Evolutionary conservation across 1,284 basidiomycete genomes (phyloP).

Genomic region (Sporisorium reilianum): DNA sequence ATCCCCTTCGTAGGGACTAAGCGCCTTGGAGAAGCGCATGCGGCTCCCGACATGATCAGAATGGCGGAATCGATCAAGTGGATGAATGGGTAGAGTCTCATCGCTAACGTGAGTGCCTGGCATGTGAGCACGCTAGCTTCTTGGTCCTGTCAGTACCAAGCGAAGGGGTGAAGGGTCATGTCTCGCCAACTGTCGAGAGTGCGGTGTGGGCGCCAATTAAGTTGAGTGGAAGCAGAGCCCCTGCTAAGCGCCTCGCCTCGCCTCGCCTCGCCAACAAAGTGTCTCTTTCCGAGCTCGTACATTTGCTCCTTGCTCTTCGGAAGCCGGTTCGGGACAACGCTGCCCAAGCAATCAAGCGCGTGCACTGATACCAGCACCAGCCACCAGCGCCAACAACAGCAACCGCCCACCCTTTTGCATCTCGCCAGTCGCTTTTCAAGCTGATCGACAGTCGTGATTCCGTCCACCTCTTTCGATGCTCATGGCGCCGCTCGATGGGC

Average conservation of each 20-base stretch:
- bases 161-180: too few species aligned
- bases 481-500: neutral
- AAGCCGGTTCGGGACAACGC: slow-evolving; percentile 14
- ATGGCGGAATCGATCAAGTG: too few species aligned
- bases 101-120: too few species aligned
- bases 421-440: neutral
- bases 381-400: neutral
- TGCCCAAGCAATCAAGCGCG: neutral
- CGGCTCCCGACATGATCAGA: too few species aligned
- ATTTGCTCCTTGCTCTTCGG: slow-evolving; percentile 29
- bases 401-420: neutral
- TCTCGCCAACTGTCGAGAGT: neutral
- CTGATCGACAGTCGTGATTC: neutral
- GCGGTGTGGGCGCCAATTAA: neutral
- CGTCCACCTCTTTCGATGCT: neutral
- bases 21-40: too few species aligned
- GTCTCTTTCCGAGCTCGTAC: neutral
- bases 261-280: neutral
- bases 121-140: too few species aligned
- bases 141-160: too few species aligned
- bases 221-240: too few species aligned
- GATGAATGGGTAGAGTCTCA: too few species aligned
- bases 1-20: too few species aligned
- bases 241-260: neutral
- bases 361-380: too few species aligned